A percentile compares a stretch with the other conserved stretches of the same genome.
phyloP scores from a whole-genome alignment of 345 rosid genomes.

The Salix viminalis region DNA sequence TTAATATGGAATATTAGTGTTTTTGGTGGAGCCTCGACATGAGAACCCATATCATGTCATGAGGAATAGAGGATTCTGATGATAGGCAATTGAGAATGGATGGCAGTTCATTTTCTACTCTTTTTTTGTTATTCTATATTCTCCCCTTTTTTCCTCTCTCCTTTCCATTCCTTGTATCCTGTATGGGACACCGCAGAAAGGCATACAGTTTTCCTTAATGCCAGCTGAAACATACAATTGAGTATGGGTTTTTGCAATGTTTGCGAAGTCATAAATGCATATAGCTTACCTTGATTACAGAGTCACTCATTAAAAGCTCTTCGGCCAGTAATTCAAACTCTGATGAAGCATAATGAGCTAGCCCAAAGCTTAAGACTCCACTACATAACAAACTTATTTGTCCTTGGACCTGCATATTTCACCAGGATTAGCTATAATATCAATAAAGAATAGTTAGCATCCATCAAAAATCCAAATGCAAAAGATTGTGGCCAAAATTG shows the following conservation, averaged over 20 bases:
- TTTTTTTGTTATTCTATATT: background rate
- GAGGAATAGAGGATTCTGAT: background rate
- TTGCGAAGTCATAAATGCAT: background rate
- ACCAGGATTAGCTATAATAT: slow-evolving; percentile 17
- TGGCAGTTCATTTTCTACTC: background rate
- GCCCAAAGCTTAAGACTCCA: slow-evolving; percentile 88
- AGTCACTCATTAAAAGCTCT: slow-evolving; percentile 96
- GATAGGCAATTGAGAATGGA: background rate
- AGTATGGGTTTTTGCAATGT: background rate
- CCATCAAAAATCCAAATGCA: background rate
- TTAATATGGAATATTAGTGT: background rate
- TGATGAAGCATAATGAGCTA: slow-evolving; percentile 81
- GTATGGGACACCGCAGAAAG: background rate
- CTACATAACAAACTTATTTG: slow-evolving; percentile 73
- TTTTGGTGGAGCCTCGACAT: background rate
- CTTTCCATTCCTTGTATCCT: background rate
- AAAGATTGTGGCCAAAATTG: background rate
- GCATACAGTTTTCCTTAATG: background rate
- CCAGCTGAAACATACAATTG: background rate
- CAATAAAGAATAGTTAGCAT: background rate
- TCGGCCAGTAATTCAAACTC: slow-evolving; percentile 96
- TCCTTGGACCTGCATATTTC: slow-evolving; percentile 72
- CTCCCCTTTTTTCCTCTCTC: background rate
- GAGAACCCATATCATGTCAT: background rate
- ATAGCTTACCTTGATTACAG: slow-evolving; percentile 63